Base-by-base conservation (phyloP, 169 alveolate species). In the Hepatocystis sp. region DNA sequence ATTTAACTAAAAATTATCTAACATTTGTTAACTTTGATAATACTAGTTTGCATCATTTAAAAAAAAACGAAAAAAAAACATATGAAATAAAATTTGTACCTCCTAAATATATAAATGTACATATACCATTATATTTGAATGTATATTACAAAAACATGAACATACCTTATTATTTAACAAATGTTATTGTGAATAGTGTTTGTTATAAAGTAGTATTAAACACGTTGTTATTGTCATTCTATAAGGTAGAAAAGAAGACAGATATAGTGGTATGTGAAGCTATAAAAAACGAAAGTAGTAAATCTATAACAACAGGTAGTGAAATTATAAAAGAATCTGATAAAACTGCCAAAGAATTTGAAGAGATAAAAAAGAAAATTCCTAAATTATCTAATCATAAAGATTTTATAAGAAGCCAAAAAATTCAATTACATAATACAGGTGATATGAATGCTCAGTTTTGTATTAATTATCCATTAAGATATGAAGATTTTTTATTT, bases 381-480 rank as follows among this genome's bases (percentile, higher is more conserved):
- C 58, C 58, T 36, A 71, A 71, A 64, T 23, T 23, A 39, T 36
- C 49, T 10, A 30, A 19, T 34, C 27, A 32, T 19, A 71, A 71
- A 17, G 21, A 71, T 64, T 42, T 51, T 51, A 60, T 71, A 44
- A 71, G 34, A 17, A 23, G 86, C 2, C 32, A 27, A 63, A 58
- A 71, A 56, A 52, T 71, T 25, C 66, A 71, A 34, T 52, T 71
- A 36, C 86, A 71, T 52, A 71, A 71, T 47, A 56, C 53, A 51
- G 86, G 86, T 21, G 86, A 55, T 53, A 71, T 71, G 86, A 71
- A 71, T 8, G 76, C 86, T 23, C 86, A 71, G 27, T 71, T 71
- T 71, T 64, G 44, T 25, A 34, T 71, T 15, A 49, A 32, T 27
- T 71, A 44, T 42, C 86, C 86, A 4, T 52, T 40, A 36, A 71